Base-by-base conservation (phyloP, 2,329 filamentous ascomycete species). In the Penicillium expansum region DNA sequence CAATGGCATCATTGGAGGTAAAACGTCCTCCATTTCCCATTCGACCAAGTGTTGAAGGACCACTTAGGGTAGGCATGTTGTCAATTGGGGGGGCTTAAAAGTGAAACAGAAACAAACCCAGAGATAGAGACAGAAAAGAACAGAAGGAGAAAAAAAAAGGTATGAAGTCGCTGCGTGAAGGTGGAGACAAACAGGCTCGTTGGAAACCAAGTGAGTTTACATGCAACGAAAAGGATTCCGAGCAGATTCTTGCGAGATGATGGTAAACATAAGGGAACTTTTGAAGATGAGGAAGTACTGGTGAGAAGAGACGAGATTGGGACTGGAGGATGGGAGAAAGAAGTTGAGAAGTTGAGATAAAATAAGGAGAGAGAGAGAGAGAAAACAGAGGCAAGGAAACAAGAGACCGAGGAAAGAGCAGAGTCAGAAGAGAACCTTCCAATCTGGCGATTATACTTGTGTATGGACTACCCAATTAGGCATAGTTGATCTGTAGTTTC, bases 61-160 rank as follows among this genome's bases (percentile, higher is more conserved):
- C 62, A 16, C 60, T 59, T 27, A 67, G 53, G 35, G 70, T 64
- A 52, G 71, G 66, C 71, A 74, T 73, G 48, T 65, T 54, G 43
- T 32, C 24, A 52, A 48, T 30, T 43, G 18, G 42, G 18, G 35
- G 44, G 42, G 51, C 43, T 52, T 33, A 30, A 56, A 38, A 49
- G 43, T 38, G 30, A 35, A 27, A 49, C 43, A 41, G 39, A 43
- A 33, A 48, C 22, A 24, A 18, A 38, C 18, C 39, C 30, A 52
- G 42, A 45, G 35, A 48, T 37, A 27, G 27, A 49, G 37, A 48
- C 33, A 49, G 49, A 24, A 45, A 16, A 24, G 24, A 55, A 38
- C 18, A 53, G 35, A 56, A 56, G 60, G 48, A 56, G 60, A 48
- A 55, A 50, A 55, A 54, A 56, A 52, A 44, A 33, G 33, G 1